phyloP scores from a whole-genome alignment of 352 stramenopile genomes.

The Phytophthora palmivora region DNA sequence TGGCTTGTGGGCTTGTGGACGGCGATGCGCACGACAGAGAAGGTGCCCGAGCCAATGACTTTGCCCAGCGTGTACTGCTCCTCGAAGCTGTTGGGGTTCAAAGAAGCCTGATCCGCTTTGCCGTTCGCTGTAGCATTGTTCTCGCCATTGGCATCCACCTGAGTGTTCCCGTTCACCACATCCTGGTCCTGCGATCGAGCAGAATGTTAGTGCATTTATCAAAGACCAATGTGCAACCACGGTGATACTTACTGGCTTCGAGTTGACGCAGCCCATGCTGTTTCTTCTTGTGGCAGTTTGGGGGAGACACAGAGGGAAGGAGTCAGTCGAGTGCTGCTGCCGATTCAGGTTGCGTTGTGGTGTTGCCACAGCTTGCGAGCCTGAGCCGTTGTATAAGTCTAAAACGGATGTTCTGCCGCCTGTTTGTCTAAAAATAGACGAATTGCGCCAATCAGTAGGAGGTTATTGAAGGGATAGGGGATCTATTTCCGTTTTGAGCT shows the following conservation, averaged over 20 bases:
- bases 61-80: slow-evolving; percentile 89
- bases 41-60: slow-evolving; percentile 90
- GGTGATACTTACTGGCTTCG: slow-evolving; percentile 63
- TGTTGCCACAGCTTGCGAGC: slow-evolving; percentile 12
- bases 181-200: slow-evolving; percentile 41
- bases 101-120: slow-evolving; percentile 27
- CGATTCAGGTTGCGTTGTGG: slow-evolving; percentile 44
- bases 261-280: slow-evolving; percentile 78
- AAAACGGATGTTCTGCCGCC: slow-evolving; percentile 26
- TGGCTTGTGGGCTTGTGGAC: slow-evolving; percentile 85
- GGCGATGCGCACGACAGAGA: slow-evolving; percentile 88
- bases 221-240: not conserved
- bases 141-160: slow-evolving; percentile 44
- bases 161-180: slow-evolving; percentile 51
- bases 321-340: slow-evolving; percentile 34
- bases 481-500: slow-evolving; percentile 36
- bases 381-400: slow-evolving; percentile 15
- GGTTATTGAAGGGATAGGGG: slow-evolving; percentile 9
- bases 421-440: slow-evolving; percentile 36
- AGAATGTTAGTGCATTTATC: slow-evolving; percentile 5
- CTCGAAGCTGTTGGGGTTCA: slow-evolving; percentile 80
- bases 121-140: slow-evolving; percentile 29
- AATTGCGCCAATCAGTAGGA: slow-evolving; percentile 25
- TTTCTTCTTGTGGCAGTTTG: slow-evolving; percentile 13
- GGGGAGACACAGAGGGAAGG: slow-evolving; percentile 1